A percentile compares a stretch with the other conserved stretches of the same genome.
phyloP scores from a whole-genome alignment of 1,284 basidiomycete species.

The Ceratobasidium sp. region DNA sequence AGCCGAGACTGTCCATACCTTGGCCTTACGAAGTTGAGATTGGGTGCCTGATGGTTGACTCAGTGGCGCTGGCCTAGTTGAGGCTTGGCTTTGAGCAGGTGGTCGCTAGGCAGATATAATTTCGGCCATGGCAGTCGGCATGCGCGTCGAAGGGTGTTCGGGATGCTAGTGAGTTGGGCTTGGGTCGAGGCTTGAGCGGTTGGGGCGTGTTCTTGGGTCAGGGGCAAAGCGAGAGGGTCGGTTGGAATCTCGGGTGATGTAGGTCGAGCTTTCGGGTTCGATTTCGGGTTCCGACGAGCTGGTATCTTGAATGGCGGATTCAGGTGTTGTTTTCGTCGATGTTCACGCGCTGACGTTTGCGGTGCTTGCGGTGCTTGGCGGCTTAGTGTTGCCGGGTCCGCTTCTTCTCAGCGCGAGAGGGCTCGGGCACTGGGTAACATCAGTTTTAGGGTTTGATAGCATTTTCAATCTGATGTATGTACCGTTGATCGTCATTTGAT shows the following conservation, averaged over 20 bases:
- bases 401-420: background rate
- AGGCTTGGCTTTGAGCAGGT: too few relatives aligned
- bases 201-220: background rate
- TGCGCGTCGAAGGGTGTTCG: too few relatives aligned
- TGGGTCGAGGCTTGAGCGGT: too few relatives aligned
- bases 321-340: background rate
- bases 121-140: too few relatives aligned
- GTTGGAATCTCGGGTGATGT: background rate
- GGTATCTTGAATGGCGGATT: background rate
- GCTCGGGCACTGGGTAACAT: background rate
- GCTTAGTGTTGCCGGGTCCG: background rate
- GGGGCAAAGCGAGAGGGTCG: background rate
- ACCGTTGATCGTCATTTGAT: background rate
- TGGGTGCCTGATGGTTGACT: too few relatives aligned
- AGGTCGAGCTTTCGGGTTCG: background rate
- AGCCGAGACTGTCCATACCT: too few relatives aligned
- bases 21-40: too few relatives aligned
- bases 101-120: too few relatives aligned
- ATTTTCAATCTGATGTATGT: background rate
- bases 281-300: background rate
- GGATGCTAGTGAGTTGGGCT: too few relatives aligned
- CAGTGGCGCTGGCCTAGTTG: too few relatives aligned
- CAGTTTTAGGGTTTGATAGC: background rate
- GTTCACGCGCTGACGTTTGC: background rate
- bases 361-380: background rate